Evolutionary conservation across 2,329 filamentous ascomycete species (phyloP).

Genomic region (Trichoderma sp.): DNA sequence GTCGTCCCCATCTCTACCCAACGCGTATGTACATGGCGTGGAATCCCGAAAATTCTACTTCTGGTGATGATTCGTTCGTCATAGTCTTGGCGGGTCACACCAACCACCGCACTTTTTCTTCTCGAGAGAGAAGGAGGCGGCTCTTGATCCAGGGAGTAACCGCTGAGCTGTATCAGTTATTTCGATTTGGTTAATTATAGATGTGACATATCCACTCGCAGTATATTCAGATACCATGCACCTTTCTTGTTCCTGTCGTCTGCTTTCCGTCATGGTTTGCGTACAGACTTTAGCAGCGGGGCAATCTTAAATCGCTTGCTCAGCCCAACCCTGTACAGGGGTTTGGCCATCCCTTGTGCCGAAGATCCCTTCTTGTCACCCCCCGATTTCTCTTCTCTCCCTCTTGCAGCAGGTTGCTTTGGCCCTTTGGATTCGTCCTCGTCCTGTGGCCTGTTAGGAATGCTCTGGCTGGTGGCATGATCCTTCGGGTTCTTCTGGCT

Average conservation of each 20-base stretch:
- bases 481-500: neutral
- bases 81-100: neutral
- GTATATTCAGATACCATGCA: neutral
- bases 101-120: slow-evolving; percentile 1
- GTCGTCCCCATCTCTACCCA: slow-evolving; percentile 1
- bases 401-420: slow-evolving; percentile 3
- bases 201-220: neutral
- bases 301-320: slow-evolving; percentile 54
- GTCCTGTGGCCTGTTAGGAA: neutral
- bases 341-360: slow-evolving; percentile 36
- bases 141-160: neutral
- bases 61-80: neutral
- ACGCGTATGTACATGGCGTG: neutral
- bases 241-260: neutral
- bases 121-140: neutral
- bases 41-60: neutral
- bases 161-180: neutral
- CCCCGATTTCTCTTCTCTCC: slow-evolving; percentile 17
- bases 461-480: neutral
- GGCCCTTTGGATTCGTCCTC: neutral
- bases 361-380: slow-evolving; percentile 18
- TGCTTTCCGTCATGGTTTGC: slow-evolving; percentile 37
- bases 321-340: slow-evolving; percentile 52
- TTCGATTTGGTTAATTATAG: neutral
- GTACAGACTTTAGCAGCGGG: slow-evolving; percentile 52